These are phyloP conservation scores for Apiospora kogelbergensis DNA, from an alignment of 2,329 filamentous ascomycete genomes.

Conservation along the genomic window DNA sequence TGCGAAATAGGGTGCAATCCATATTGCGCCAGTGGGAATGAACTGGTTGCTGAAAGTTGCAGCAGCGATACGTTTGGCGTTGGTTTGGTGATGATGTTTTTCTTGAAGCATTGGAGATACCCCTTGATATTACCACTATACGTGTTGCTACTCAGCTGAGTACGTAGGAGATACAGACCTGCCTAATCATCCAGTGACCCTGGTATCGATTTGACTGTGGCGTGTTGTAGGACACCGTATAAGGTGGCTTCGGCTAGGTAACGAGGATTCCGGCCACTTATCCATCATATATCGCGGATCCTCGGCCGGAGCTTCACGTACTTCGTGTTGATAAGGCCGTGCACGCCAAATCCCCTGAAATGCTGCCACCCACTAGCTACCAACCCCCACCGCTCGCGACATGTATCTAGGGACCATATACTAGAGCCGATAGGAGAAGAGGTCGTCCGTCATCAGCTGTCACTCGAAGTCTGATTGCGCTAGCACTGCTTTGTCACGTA, in stretches of 20 bases:
- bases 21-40: conserved; percentile 21
- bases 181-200: background rate
- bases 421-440: background rate
- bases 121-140: background rate
- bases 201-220: background rate
- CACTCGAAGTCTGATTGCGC: conserved; percentile 1
- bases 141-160: background rate
- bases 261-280: background rate
- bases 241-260: too few relatives aligned
- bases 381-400: background rate
- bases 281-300: background rate
- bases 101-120: background rate
- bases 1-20: conserved; percentile 15
- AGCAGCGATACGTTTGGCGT: background rate
- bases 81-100: background rate
- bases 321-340: background rate
- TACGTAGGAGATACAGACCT: background rate
- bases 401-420: background rate
- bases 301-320: background rate
- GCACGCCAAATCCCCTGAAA: background rate
- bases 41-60: background rate
- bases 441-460: background rate
- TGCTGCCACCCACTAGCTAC: background rate
- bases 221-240: background rate
- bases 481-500: too few relatives aligned